Conservation (phyloP, 2,329 filamentous ascomycete species). For the Samsoniella hepiali region DNA sequence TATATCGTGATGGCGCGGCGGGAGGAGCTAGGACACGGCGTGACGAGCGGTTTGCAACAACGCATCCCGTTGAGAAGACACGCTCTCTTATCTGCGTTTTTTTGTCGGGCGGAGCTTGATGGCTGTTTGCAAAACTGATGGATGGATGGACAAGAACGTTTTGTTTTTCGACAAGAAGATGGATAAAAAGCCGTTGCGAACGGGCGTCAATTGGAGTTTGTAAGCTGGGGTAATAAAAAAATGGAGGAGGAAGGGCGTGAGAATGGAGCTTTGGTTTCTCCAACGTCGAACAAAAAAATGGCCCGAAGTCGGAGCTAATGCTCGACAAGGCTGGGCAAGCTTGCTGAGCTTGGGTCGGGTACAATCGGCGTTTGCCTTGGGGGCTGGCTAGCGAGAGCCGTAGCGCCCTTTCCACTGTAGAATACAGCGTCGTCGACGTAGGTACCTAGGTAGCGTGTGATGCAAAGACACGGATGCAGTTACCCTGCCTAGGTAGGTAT, state of each 20-base stretch:
- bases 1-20: background rate
- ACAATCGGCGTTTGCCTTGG: background rate
- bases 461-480: too few species aligned
- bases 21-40: background rate
- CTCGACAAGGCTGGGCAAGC: background rate
- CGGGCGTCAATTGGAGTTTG: background rate
- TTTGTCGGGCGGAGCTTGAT: background rate
- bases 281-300: background rate
- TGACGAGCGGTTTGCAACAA: background rate
- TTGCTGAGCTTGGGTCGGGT: background rate
- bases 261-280: constrained; percentile 1
- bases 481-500: background rate
- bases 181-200: background rate
- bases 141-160: background rate
- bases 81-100: background rate
- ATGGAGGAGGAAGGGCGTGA: background rate
- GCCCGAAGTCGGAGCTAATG: constrained; percentile 6
- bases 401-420: background rate
- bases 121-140: background rate
- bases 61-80: background rate
- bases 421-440: too few species aligned
- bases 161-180: background rate
- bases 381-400: background rate
- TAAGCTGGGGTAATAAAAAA: background rate
- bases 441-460: too few species aligned